phyloP scores from a whole-genome alignment of 352 stramenopile genomes.

The Pythium volutum region DNA sequence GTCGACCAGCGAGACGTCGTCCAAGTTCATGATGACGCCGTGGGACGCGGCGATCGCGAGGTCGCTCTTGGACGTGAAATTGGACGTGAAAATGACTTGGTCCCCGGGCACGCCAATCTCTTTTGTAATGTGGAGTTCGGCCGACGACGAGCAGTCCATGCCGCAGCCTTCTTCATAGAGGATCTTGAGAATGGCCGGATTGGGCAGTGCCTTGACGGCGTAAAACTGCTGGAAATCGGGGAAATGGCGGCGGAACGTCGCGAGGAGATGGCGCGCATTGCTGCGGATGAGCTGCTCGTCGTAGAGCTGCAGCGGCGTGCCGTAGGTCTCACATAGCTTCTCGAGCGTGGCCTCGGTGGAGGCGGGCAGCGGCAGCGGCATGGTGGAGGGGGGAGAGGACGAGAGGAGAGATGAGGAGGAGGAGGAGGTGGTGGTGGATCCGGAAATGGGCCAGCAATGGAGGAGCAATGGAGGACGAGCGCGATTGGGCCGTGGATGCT shows the following conservation, averaged over 20 bases:
- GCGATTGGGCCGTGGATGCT: slow-evolving; percentile 1
- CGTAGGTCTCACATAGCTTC: slow-evolving; percentile 65
- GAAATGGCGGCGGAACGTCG: slow-evolving; percentile 74
- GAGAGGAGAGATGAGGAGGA: background rate
- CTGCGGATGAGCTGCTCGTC: slow-evolving; percentile 81
- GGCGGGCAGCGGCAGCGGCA: slow-evolving; percentile 53
- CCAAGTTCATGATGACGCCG: slow-evolving; percentile 86
- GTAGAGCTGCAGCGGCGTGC: slow-evolving; percentile 88
- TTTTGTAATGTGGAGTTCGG: slow-evolving; percentile 78
- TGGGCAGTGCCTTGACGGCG: slow-evolving; percentile 88
- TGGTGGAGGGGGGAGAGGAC: slow-evolving; percentile 17
- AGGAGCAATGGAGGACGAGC: background rate
- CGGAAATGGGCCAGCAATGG: slow-evolving; percentile 4
- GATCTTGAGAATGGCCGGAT: slow-evolving; percentile 85
- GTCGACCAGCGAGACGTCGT: slow-evolving; percentile 85
- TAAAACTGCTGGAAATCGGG: slow-evolving; percentile 87
- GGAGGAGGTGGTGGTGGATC: too few species aligned
- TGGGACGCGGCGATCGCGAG: slow-evolving; percentile 71
- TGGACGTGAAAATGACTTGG: slow-evolving; percentile 88
- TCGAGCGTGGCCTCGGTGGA: slow-evolving; percentile 47
- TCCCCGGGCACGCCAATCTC: slow-evolving; percentile 71
- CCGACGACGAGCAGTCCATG: slow-evolving; percentile 87
- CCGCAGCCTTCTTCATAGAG: slow-evolving; percentile 81
- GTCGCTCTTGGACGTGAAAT: slow-evolving; percentile 86
- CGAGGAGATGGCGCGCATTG: slow-evolving; percentile 67